Percentiles rank a stretch among this genome's conserved stretches.
phyloP scores from a whole-genome alignment of 345 rosid species.

The Salix arbutifolia region DNA sequence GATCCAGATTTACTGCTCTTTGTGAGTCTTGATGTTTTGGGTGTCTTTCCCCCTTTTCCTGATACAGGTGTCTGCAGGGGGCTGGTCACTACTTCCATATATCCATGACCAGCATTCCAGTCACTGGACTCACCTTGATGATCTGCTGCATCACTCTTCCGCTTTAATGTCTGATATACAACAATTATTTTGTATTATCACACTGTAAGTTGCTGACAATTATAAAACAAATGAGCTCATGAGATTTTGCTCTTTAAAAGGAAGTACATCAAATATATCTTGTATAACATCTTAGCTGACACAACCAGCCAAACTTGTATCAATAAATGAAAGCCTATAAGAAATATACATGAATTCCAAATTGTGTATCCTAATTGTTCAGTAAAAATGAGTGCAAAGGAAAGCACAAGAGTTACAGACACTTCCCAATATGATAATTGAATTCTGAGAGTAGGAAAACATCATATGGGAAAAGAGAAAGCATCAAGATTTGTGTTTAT shows the following conservation, averaged over 20 bases:
- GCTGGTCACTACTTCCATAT: constrained; percentile 42
- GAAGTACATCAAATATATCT: background rate
- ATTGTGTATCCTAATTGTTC: background rate
- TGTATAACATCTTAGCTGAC: background rate
- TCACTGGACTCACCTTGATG: constrained; percentile 53
- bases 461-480: background rate
- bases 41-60: constrained; percentile 68
- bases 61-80: constrained; percentile 69
- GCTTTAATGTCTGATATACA: constrained; percentile 54
- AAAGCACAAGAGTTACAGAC: background rate
- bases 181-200: constrained; percentile 10
- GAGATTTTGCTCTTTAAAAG: background rate
- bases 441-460: background rate
- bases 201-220: constrained; percentile 7
- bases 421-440: background rate
- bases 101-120: constrained; percentile 43
- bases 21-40: constrained; percentile 52
- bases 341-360: background rate
- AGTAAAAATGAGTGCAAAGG: background rate
- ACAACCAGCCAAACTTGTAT: background rate
- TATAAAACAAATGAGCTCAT: background rate
- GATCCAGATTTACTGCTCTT: constrained; percentile 57
- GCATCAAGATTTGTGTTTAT: background rate
- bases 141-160: constrained; percentile 61
- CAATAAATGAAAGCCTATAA: background rate